Conservation (phyloP, 257 asterid species). For the Voacanga thouarsii region DNA sequence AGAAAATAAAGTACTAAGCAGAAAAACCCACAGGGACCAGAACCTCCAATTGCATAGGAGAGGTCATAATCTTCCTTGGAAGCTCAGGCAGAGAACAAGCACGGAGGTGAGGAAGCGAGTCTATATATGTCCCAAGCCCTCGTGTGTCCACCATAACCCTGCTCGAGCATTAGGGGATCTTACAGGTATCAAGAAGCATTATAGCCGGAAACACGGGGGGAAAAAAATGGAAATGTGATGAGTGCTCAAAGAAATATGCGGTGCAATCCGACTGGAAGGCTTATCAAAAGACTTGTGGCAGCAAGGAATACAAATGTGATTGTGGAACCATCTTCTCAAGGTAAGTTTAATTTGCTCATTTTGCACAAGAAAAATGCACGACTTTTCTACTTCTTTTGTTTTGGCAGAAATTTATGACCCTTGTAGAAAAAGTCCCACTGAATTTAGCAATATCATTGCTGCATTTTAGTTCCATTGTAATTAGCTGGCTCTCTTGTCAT, state of each 20-base stretch:
- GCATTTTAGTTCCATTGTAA: too few species aligned
- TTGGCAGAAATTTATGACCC: too few species aligned
- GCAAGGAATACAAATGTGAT: constrained; percentile 76
- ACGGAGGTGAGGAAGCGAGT: constrained; percentile 62
- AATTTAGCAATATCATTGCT: too few species aligned
- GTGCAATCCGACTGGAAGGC: constrained; percentile 95
- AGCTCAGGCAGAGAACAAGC: constrained; percentile 61
- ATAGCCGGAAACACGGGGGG: constrained; percentile 83
- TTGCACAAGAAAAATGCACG: not conserved
- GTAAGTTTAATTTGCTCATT: constrained; percentile 30
- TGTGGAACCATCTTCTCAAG: constrained; percentile 96
- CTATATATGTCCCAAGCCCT: constrained; percentile 75
- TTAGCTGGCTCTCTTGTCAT: too few species aligned
- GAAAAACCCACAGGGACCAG: constrained; percentile 88
- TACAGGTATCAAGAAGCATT: constrained; percentile 91
- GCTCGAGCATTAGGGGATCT: constrained; percentile 79
- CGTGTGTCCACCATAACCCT: constrained; percentile 73
- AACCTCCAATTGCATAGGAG: constrained; percentile 79
- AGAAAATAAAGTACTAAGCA: too few species aligned
- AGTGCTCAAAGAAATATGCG: constrained; percentile 74
- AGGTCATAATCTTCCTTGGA: constrained; percentile 93
- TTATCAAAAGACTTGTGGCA: constrained; percentile 88
- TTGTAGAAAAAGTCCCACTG: too few species aligned
- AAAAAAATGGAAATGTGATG: constrained; percentile 91
- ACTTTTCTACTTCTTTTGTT: too few species aligned